phyloP scores from a whole-genome alignment of 2,329 filamentous ascomycete genomes.

The Plectosphaerella plurivora region DNA sequence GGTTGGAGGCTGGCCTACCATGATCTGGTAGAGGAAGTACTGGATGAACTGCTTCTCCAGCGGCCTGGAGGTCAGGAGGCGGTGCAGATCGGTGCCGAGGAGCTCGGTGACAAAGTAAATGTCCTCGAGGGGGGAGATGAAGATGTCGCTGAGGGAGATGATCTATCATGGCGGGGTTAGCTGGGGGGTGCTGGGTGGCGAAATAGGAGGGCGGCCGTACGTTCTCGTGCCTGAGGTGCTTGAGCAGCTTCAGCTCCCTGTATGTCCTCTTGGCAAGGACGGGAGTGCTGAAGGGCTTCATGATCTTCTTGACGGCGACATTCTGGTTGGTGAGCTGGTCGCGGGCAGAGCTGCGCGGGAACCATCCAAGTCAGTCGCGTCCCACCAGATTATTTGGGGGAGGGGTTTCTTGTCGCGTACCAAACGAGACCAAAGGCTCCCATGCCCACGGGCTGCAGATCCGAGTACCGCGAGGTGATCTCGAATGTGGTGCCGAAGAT shows the following conservation, averaged over 20 bases:
- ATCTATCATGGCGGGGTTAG: conserved; percentile 52
- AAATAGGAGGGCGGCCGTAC: conserved; percentile 42
- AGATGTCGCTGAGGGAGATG: conserved; percentile 98
- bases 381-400: neutral
- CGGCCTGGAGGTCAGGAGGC: conserved; percentile 88
- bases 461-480: conserved; percentile 97
- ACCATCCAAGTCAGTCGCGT: conserved; percentile 3
- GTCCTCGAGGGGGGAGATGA: conserved; percentile 97
- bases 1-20: conserved; percentile 54
- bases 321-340: conserved; percentile 96
- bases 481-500: conserved; percentile 99
- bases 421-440: conserved; percentile 97
- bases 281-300: conserved; percentile 99
- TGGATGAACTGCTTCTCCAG: conserved; percentile 99
- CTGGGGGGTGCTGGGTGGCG: conserved; percentile 10
- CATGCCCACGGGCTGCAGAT: conserved; percentile 98
- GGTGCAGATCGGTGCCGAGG: conserved; percentile 92
- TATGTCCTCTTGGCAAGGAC: conserved; percentile 97
- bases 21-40: conserved; percentile 98
- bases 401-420: conserved; percentile 46
- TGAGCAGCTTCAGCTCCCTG: conserved; percentile 92
- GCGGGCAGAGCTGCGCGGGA: conserved; percentile 71
- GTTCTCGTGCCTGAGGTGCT: conserved; percentile 96
- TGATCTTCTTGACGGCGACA: conserved; percentile 99
- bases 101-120: conserved; percentile 99